Base-by-base conservation (phyloP, 2,329 filamentous ascomycete genomes). In the Pseudogymnoascus sp. region DNA sequence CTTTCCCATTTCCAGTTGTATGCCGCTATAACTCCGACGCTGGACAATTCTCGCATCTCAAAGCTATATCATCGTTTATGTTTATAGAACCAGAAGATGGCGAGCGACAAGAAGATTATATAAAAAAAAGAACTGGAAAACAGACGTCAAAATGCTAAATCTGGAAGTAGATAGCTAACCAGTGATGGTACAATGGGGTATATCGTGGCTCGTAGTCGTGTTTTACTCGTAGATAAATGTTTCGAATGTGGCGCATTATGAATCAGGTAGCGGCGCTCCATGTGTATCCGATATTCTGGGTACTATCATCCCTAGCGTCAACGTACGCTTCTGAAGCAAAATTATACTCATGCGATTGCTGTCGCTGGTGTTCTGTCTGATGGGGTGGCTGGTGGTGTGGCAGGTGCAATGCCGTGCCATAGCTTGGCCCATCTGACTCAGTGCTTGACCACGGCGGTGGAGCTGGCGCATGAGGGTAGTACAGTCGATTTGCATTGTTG, bases 391-490 rank as follows among this genome's bases (percentile, higher is more conserved):
- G 52, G n/a, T 59, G 55, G 7, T 33, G 55, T 28, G 30, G 55
- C 12, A 39, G 16, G 12, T 59, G 30, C 55, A 59, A 4, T 11
- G 55, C 55, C 22, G 30, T 36, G 19, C 30, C 22, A 60, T 60
- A 60, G 38, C 38, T 60, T 38, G 58, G 11, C 33, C 35, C 58
- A 25, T 38, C 58, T 16, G 33, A 16, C 35, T 38, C 58, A 5
- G 33, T 38, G 22, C 22, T 16, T 41, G 58, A 38, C 58, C 58
- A 60, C 2, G 58, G 33, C 22, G 22, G 35, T 22, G 58, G 58
- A 16, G 58, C 58, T 39, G 58, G 35, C 8, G 58, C 58, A 39
- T 38, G 58, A 16, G 58, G 38, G 25, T 60, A 60, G 58, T 60
- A 60, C 19, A 60, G 12, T 19, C 58, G 49, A 19, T 55, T 55